Evolutionary conservation across 2,329 filamentous ascomycete species (phyloP).

Genomic region (Ophiosphaerella korrae): DNA sequence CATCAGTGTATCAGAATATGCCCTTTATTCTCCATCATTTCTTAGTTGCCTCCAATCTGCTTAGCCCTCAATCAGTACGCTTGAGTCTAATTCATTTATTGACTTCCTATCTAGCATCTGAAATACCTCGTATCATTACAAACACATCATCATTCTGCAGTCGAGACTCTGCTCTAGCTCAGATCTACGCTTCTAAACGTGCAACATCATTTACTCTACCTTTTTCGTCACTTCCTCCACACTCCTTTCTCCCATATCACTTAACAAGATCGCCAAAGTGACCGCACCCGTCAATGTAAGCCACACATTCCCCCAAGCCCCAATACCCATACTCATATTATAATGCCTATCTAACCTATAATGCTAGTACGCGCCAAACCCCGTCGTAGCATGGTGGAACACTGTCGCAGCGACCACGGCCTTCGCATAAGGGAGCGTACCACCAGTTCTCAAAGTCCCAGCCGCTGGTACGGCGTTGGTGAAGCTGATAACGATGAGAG

Average conservation of each 20-base stretch:
- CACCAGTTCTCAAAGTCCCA: conserved; percentile 3
- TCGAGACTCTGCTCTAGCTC: too few relatives aligned
- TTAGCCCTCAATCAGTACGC: too few relatives aligned
- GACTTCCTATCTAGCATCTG: too few relatives aligned
- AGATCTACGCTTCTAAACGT: background rate
- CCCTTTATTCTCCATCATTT: too few relatives aligned
- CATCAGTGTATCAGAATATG: too few relatives aligned
- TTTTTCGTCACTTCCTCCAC: conserved; percentile 20
- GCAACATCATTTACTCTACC: background rate
- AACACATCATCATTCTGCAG: too few relatives aligned
- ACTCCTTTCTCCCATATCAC: conserved; percentile 8
- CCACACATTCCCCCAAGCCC: conserved; percentile 33
- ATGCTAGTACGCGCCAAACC: conserved; percentile 30
- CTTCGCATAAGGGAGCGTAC: conserved; percentile 23
- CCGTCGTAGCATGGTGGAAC: conserved; percentile 29
- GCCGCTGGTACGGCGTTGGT: conserved; percentile 25
- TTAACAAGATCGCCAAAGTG: conserved; percentile 16
- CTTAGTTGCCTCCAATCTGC: too few relatives aligned
- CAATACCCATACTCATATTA: conserved; percentile 31
- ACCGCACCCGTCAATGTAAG: conserved; percentile 24
- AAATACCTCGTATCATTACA: too few relatives aligned
- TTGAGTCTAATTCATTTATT: too few relatives aligned
- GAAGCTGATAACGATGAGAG: conserved; percentile 27
- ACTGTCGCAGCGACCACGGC: conserved; percentile 28
- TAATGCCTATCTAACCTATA: conserved; percentile 31